Conservation (phyloP, 1,284 basidiomycete genomes). For the Singerocomus inundabilis region DNA sequence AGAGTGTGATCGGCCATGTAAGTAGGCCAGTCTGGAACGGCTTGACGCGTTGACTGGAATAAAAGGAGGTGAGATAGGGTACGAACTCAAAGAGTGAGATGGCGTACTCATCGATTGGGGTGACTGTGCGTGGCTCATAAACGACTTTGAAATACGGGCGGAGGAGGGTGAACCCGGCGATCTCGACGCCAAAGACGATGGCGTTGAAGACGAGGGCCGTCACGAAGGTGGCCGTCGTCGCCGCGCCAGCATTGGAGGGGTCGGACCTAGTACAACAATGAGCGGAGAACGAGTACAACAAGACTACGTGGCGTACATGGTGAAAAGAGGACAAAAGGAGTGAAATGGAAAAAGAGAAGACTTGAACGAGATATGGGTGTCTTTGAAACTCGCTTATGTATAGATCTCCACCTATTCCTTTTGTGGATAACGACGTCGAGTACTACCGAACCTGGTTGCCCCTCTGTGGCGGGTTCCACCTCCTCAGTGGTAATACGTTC, state of each 20-base stretch:
- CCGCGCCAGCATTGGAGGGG: conserved; percentile 35
- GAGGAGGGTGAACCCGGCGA: conserved; percentile 68
- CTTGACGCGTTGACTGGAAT: conserved; percentile 51
- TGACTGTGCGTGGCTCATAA: conserved; percentile 81
- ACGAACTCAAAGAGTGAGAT: conserved; percentile 1
- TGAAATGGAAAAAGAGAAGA: conserved; percentile 9
- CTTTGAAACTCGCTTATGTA: too few relatives aligned
- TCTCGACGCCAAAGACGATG: conserved; percentile 63
- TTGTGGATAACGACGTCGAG: conserved; percentile 3
- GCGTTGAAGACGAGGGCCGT: conserved; percentile 77
- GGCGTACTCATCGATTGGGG: conserved; percentile 46
- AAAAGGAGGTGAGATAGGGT: conserved; percentile 2
- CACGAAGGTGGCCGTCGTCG: conserved; percentile 65
- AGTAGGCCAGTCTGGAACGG: conserved; percentile 47
- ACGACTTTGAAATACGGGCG: conserved; percentile 70
- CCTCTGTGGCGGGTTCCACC: too few relatives aligned
- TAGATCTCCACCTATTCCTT: conserved; percentile 1
- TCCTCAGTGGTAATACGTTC: neutral
- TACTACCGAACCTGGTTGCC: too few relatives aligned
- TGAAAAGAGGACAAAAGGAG: conserved; percentile 14
- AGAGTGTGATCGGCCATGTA: conserved; percentile 61
- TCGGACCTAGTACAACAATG: conserved; percentile 20
- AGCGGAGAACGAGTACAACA: neutral
- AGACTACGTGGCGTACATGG: conserved; percentile 18
- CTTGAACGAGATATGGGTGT: neutral